Evolutionary conservation across 768 basidiomycete species (phyloP).

Genomic region (Kwoniella newhampshirensis): DNA sequence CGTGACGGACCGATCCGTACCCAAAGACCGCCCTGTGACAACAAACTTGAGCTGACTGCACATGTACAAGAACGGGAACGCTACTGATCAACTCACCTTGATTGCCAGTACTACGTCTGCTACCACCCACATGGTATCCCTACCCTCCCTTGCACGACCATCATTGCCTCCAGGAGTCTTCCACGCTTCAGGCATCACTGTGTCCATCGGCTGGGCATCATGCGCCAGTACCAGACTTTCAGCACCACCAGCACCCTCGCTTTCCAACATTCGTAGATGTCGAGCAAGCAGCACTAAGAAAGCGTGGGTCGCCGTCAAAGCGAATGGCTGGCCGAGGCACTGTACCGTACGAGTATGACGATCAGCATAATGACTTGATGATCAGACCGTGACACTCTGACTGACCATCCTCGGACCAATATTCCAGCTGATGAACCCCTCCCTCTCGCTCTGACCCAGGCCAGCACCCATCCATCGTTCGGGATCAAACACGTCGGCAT

Average conservation of each 20-base stretch:
- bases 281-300: slow-evolving; percentile 32
- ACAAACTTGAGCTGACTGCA: neutral
- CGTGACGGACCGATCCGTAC: slow-evolving; percentile 13
- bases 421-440: slow-evolving; percentile 38
- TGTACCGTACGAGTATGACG: slow-evolving; percentile 3
- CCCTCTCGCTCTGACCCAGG: slow-evolving; percentile 25
- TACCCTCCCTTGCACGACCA: slow-evolving; percentile 32
- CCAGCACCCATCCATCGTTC: slow-evolving; percentile 70
- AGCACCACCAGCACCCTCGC: neutral
- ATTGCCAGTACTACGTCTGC: slow-evolving; percentile 43
- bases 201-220: slow-evolving; percentile 27
- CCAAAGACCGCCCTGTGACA: slow-evolving; percentile 34
- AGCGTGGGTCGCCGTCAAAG: slow-evolving; percentile 32
- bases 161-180: slow-evolving; percentile 18
- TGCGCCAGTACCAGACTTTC: slow-evolving; percentile 20
- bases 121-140: slow-evolving; percentile 40
- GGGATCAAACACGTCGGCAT: slow-evolving; percentile 75
- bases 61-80: neutral
- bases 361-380: neutral
- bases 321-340: slow-evolving; percentile 49
- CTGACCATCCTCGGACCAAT: slow-evolving; percentile 47
- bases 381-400: neutral
- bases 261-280: slow-evolving; percentile 13
- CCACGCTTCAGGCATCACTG: slow-evolving; percentile 34
- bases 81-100: slow-evolving; percentile 35